Conservation (phyloP, 257 asterid genomes). For the Oldenlandia corymbosa region DNA sequence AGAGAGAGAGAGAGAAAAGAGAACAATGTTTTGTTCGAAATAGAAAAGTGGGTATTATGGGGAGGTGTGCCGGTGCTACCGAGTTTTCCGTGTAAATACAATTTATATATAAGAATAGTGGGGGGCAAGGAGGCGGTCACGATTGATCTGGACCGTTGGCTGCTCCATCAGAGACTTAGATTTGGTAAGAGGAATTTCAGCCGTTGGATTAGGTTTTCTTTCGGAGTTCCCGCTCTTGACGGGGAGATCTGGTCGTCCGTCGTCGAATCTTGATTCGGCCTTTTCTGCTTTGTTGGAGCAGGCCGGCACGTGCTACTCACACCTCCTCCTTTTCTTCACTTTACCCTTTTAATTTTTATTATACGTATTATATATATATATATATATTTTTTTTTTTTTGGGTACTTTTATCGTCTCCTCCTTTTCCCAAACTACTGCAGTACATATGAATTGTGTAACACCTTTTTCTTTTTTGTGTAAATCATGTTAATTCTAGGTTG, state of each 20-base stretch:
- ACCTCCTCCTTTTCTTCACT: no score
- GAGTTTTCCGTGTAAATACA: conserved; percentile 28
- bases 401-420: no score
- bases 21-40: not conserved
- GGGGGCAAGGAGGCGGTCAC: conserved; percentile 25
- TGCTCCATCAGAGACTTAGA: conserved; percentile 14
- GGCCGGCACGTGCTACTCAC: conserved; percentile 37
- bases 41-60: conserved; percentile 4
- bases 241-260: conserved; percentile 37
- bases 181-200: not conserved
- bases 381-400: no score
- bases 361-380: no score
- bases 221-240: conserved; percentile 26
- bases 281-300: conserved; percentile 14
- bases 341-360: no score
- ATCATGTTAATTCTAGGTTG: no score
- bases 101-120: conserved; percentile 37
- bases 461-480: no score
- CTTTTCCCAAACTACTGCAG: no score
- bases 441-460: no score
- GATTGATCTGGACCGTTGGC: conserved; percentile 33
- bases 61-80: conserved; percentile 28
- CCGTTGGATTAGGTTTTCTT: conserved; percentile 39
- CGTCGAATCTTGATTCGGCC: conserved; percentile 46
- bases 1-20: not conserved